phyloP scores from a whole-genome alignment of 768 basidiomycete genomes.

The Agaricus sinodeliciosus region DNA sequence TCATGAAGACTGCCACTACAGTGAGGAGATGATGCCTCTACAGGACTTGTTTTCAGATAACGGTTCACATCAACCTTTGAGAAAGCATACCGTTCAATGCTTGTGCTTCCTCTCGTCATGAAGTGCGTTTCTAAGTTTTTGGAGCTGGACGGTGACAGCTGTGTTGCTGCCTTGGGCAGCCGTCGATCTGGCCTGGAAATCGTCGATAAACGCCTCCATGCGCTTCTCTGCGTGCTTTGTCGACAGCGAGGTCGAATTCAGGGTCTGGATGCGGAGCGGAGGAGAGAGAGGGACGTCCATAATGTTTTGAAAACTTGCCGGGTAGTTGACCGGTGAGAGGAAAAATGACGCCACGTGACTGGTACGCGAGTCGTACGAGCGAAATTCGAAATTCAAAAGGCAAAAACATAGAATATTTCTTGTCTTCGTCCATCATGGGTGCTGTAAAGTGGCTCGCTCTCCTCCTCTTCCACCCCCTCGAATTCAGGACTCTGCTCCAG shows the following conservation, averaged over 20 bases:
- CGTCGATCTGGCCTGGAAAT: slow-evolving; percentile 40
- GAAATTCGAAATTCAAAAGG: background rate
- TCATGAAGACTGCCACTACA: no score
- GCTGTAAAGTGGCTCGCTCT: slow-evolving; percentile 56
- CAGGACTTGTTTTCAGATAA: background rate
- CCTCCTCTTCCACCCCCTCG: slow-evolving; percentile 71
- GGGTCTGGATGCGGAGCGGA: slow-evolving; percentile 38
- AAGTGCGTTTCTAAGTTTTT: slow-evolving; percentile 48
- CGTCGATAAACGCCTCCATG: slow-evolving; percentile 40
- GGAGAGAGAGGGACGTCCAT: slow-evolving; percentile 46
- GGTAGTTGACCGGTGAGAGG: background rate
- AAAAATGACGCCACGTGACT: background rate
- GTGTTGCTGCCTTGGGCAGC: slow-evolving; percentile 45
- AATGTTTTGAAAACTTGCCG: slow-evolving; percentile 10
- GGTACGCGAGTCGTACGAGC: slow-evolving; percentile 14
- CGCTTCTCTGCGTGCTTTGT: slow-evolving; percentile 32
- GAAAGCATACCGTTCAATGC: slow-evolving; percentile 11
- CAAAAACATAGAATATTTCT: background rate
- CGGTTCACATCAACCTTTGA: background rate
- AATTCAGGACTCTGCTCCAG: slow-evolving; percentile 78
- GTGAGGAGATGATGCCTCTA: no score
- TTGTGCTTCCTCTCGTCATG: slow-evolving; percentile 39
- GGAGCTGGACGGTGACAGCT: slow-evolving; percentile 52
- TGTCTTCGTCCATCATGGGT: slow-evolving; percentile 34
- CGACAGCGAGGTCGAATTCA: slow-evolving; percentile 29